A percentile compares a stretch with the other conserved stretches of the same genome.
phyloP scores from a whole-genome alignment of 2,329 filamentous ascomycete species.

The Exophiala calicioides region DNA sequence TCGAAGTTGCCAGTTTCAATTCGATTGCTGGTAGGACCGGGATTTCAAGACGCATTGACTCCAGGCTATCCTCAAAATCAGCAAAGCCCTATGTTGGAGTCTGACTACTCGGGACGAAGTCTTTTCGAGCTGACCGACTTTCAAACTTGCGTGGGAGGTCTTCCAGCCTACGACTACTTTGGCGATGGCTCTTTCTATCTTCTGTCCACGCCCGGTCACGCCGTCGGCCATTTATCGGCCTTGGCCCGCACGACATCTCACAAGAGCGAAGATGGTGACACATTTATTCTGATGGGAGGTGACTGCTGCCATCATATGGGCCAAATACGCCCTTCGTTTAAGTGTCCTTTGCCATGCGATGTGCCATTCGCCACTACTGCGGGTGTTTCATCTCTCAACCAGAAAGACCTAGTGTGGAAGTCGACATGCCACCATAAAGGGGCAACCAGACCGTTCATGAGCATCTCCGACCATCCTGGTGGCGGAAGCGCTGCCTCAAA shows the following conservation, averaged over 20 bases:
- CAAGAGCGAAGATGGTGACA: not conserved
- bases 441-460: not conserved
- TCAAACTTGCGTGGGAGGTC: conserved; percentile 39
- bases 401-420: not conserved
- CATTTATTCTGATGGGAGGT: conserved; percentile 23
- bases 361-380: not conserved
- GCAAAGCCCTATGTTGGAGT: conserved; percentile 19
- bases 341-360: conserved; percentile 29
- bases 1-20: conserved; percentile 49
- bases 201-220: conserved; percentile 43
- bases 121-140: conserved; percentile 17
- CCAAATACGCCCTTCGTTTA: conserved; percentile 32
- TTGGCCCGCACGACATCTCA: conserved; percentile 27
- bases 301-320: conserved; percentile 19
- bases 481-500: not conserved
- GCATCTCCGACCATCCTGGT: not conserved
- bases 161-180: conserved; percentile 51
- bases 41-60: conserved; percentile 49
- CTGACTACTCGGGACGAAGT: conserved; percentile 28
- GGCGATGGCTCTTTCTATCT: conserved; percentile 59
- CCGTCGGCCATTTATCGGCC: conserved; percentile 28
- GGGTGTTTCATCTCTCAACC: not conserved
- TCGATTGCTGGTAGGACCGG: conserved; percentile 55
- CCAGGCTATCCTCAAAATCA: conserved; percentile 51
- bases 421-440: not conserved